Conservation (phyloP, 768 basidiomycete species). For the Phlegmacium glaucopus region DNA sequence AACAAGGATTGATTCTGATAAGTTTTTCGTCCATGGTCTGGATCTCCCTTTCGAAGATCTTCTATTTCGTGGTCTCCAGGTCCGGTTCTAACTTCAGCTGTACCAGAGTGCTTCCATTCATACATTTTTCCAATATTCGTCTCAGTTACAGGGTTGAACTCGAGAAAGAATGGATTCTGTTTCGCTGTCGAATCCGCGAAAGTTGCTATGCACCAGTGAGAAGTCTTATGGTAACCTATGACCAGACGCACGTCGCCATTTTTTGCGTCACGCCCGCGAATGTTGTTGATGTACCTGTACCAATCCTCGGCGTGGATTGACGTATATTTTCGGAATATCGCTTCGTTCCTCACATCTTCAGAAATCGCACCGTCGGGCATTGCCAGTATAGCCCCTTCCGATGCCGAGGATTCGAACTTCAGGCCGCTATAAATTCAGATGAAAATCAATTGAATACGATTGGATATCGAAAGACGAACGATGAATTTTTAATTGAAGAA, state of each 20-base stretch:
- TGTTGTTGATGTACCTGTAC: constrained; percentile 12
- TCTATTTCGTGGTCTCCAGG: constrained; percentile 1
- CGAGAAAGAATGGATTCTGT: neutral
- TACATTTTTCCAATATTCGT: neutral
- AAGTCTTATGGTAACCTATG: constrained; percentile 12
- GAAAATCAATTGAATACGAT: constrained; percentile 3
- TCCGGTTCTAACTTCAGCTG: constrained; percentile 3
- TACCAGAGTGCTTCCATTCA: constrained; percentile 3
- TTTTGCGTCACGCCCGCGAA: constrained; percentile 5
- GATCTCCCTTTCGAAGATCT: neutral
- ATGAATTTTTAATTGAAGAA: neutral
- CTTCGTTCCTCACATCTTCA: constrained; percentile 5
- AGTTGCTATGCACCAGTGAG: constrained; percentile 12
- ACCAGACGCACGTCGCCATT: constrained; percentile 18
- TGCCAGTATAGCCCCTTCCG: constrained; percentile 18
- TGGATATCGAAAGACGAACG: neutral
- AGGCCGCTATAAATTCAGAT: too few species aligned
- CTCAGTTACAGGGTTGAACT: neutral
- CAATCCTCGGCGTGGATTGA: constrained; percentile 9
- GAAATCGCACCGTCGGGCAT: constrained; percentile 17
- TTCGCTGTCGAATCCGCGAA: constrained; percentile 1
- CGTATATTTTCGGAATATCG: constrained; percentile 4
- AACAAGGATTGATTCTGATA: constrained; percentile 10
- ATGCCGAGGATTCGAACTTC: constrained; percentile 10
- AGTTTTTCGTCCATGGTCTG: too few species aligned